phyloP scores from a whole-genome alignment of 2,329 filamentous ascomycete genomes.

The Rhinocladiella similis region DNA sequence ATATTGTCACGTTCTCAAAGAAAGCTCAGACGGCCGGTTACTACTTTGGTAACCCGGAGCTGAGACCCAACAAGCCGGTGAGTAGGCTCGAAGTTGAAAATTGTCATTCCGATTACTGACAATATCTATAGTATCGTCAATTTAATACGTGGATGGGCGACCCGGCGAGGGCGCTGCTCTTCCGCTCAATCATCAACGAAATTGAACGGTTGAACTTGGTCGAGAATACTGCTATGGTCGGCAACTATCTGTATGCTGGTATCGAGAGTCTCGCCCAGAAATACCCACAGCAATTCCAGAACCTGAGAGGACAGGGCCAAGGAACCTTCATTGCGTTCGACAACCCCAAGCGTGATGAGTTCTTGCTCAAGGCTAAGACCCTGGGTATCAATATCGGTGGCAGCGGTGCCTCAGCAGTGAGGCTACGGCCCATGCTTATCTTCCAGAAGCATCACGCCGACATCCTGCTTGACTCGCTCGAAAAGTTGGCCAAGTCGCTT shows the following conservation, averaged over 20 bases:
- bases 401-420: constrained; percentile 71
- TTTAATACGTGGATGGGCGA: constrained; percentile 99
- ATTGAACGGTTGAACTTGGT: constrained; percentile 77
- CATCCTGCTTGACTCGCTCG: constrained; percentile 74
- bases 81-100: too few species aligned
- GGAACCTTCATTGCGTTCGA: constrained; percentile 95
- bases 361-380: constrained; percentile 75
- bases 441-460: constrained; percentile 89
- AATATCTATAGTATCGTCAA: constrained; percentile 65
- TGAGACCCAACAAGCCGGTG: constrained; percentile 79
- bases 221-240: constrained; percentile 72
- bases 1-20: constrained; percentile 95
- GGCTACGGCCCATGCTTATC: constrained; percentile 84
- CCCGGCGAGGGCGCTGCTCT: constrained; percentile 78
- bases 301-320: constrained; percentile 82
- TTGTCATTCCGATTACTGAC: too few species aligned
- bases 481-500: constrained; percentile 65
- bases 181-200: constrained; percentile 82
- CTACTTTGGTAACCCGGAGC: constrained; percentile 78
- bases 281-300: constrained; percentile 76
- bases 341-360: constrained; percentile 74
- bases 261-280: constrained; percentile 66
- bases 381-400: constrained; percentile 87
- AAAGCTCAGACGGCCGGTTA: constrained; percentile 93
- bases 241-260: constrained; percentile 73